These are phyloP conservation scores for Cordia subcordata DNA, from an alignment of 257 asterid genomes.

Conservation along the genomic window DNA sequence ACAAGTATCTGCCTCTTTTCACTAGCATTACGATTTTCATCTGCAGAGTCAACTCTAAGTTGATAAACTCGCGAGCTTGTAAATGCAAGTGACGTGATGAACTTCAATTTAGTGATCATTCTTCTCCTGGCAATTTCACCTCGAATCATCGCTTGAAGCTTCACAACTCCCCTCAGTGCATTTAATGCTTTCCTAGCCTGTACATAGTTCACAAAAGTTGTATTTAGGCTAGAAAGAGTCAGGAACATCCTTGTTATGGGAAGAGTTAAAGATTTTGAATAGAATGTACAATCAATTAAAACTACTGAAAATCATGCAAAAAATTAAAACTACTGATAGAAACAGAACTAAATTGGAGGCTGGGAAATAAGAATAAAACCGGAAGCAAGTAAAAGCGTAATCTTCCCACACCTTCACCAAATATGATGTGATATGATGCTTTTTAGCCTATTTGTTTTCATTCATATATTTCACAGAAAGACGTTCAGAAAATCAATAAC, in stretches of 20 bases:
- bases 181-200: slow-evolving; percentile 79
- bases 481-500: too few species aligned
- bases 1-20: slow-evolving; percentile 40
- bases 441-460: too few species aligned
- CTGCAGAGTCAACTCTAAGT: slow-evolving; percentile 34
- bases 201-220: slow-evolving; percentile 5
- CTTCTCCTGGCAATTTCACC: slow-evolving; percentile 64
- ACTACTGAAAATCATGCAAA: too few species aligned
- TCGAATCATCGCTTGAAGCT: slow-evolving; percentile 78
- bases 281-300: neutral
- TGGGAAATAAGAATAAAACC: too few species aligned
- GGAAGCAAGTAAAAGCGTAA: too few species aligned
- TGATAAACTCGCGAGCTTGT: slow-evolving; percentile 24
- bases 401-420: too few species aligned
- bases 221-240: neutral
- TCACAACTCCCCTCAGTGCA: slow-evolving; percentile 76
- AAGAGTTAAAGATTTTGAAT: neutral
- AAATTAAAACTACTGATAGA: too few species aligned
- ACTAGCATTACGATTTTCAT: slow-evolving; percentile 32
- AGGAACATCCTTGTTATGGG: too few species aligned
- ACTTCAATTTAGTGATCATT: slow-evolving; percentile 20
- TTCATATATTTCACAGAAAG: too few species aligned
- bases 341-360: too few species aligned
- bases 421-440: too few species aligned
- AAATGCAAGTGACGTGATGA: slow-evolving; percentile 19